These are phyloP conservation scores for Mortierella claussenii DNA, from an alignment of 192 early-diverging fungal species.

Conservation along the genomic window DNA sequence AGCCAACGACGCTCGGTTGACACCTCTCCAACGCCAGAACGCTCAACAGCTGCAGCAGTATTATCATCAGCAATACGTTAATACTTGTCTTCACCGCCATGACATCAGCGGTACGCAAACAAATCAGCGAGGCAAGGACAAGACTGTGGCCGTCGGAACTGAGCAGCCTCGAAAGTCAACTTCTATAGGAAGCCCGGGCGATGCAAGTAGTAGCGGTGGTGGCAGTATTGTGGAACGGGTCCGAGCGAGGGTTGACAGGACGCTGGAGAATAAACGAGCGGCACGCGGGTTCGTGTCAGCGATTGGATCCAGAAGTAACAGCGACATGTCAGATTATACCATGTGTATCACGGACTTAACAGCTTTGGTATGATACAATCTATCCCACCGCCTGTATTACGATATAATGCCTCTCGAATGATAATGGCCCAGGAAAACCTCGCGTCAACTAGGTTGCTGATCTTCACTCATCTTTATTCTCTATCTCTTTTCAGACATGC, in stretches of 20 bases:
- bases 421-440: too few species aligned
- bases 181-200: background rate
- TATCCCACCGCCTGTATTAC: too few species aligned
- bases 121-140: too few species aligned
- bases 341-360: slow-evolving; percentile 19
- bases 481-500: slow-evolving; percentile 31
- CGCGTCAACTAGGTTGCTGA: too few species aligned
- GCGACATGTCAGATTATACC: slow-evolving; percentile 7
- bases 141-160: too few species aligned
- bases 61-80: slow-evolving; percentile 24
- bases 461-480: too few species aligned
- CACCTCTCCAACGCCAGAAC: slow-evolving; percentile 30
- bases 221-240: slow-evolving; percentile 27
- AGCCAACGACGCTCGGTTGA: slow-evolving; percentile 32
- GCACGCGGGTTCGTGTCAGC: slow-evolving; percentile 18
- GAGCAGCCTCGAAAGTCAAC: too few species aligned
- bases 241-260: slow-evolving; percentile 3
- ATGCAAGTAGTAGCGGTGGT: background rate
- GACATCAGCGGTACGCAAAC: too few species aligned
- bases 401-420: too few species aligned
- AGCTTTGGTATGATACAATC: slow-evolving; percentile 11
- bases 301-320: background rate
- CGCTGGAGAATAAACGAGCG: slow-evolving; percentile 15
- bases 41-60: slow-evolving; percentile 33
- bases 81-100: slow-evolving; percentile 16